These are phyloP conservation scores for Chrysanthemum seticuspe DNA, from an alignment of 129 eudicot species.

Conservation along the genomic window DNA sequence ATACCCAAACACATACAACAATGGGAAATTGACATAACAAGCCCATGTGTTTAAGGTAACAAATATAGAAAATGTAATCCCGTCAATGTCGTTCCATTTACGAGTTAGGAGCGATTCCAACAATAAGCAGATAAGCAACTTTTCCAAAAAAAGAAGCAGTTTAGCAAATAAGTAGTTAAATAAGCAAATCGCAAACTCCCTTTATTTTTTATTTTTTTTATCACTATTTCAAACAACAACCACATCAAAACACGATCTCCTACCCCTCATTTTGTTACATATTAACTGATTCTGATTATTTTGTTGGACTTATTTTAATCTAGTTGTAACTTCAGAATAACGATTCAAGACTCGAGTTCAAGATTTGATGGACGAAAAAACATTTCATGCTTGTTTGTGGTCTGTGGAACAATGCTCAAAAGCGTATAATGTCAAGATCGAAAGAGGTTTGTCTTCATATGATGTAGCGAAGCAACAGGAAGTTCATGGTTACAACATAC, in stretches of 20 bases:
- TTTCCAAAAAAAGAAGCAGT: too few species aligned
- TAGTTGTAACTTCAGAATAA: constrained; percentile 13
- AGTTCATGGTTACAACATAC: constrained; percentile 51
- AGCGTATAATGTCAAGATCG: constrained; percentile 65
- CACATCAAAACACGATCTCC: not conserved
- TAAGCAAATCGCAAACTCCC: too few species aligned
- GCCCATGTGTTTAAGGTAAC: too few species aligned
- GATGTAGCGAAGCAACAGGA: constrained; percentile 65
- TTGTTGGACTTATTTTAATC: constrained; percentile 7
- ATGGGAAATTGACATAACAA: too few species aligned
- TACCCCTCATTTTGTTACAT: not conserved
- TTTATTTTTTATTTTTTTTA: too few species aligned
- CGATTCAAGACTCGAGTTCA: constrained; percentile 17
- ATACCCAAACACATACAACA: too few species aligned
- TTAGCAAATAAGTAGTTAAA: too few species aligned
- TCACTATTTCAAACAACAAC: too few species aligned
- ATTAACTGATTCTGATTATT: not conserved
- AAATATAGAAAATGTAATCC: too few species aligned
- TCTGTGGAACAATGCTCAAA: constrained; percentile 81
- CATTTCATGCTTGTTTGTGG: constrained; percentile 73
- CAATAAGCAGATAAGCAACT: too few species aligned
- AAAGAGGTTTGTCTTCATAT: constrained; percentile 64
- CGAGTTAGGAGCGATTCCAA: too few species aligned
- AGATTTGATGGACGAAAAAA: constrained; percentile 45
- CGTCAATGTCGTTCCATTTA: too few species aligned